Evolutionary conservation across 2,329 filamentous ascomycete species (phyloP), one percentile per base, ranked within the genome.

Genomic region (Trichoderma gracile): DNA sequence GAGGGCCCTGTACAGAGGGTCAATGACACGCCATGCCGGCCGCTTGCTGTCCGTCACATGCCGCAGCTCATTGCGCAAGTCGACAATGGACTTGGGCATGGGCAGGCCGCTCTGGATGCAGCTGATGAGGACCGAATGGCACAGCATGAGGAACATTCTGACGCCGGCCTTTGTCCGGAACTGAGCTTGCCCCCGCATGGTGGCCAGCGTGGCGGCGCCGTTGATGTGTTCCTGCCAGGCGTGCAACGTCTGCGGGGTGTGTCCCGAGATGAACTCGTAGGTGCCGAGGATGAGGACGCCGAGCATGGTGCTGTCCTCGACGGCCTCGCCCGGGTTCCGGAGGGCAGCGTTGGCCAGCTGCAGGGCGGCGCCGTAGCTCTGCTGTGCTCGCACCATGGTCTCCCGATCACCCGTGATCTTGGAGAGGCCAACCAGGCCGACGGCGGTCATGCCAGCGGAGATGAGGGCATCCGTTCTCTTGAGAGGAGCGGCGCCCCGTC

Each of bases 191-290:
- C 83, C 84, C 56, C 84, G 79, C 67, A 85, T 75, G 58, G 76
- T 78, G 9, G 83, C 80, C 23, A 86, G 74, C 5, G 79, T 78
- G 3, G 80, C 79, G 2, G 84, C 83, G 10, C 83, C 83, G 54
- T 80, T 80, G 43, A 85, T 77, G 68, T 86, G 84, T 59, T 82
- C 75, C 64, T 82, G 79, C 80, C 83, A 86, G 12, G 81, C 81
- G 59, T 77, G 73, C 68, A 84, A 75, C 0, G 81, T 84, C 59
- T 78, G 76, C 8, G 77, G 73, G 7, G 76, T 78, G 21, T 74
- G 77, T 17, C 82, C 82, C 12, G 81, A 80, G 65, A 85, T 76
- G 68, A 81, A 82, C 71, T 86, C 83, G 67, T 82, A 86, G 5
- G 83, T 80, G 49, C 82, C 80, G 6, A 86, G 76, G 52, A 86